Evolutionary conservation across 331 rosid genomes (phyloP).

Genomic region (Rosa hybrid): DNA sequence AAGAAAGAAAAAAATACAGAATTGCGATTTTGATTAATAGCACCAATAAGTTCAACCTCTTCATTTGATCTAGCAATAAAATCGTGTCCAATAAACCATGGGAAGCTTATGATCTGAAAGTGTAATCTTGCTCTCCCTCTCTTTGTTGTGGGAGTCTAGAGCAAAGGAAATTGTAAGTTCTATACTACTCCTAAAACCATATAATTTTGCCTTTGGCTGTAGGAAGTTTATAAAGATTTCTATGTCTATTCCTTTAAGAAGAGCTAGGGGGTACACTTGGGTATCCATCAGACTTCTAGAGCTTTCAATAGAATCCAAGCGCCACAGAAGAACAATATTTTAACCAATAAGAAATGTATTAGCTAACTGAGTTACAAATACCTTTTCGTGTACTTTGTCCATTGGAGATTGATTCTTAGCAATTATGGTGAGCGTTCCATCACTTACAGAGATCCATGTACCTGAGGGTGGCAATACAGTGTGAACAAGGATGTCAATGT

Average conservation of each 20-base stretch:
- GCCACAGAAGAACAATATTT: not conserved
- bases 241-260: not conserved
- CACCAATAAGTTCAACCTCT: not conserved
- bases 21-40: not conserved
- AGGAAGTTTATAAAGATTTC: not conserved
- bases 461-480: slow-evolving; percentile 48
- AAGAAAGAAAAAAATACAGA: not conserved
- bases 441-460: slow-evolving; percentile 83
- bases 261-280: not conserved
- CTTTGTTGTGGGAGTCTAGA: not conserved
- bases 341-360: not conserved
- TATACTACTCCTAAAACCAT: not conserved
- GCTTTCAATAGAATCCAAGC: not conserved
- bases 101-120: not conserved
- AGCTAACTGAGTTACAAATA: slow-evolving; percentile 26
- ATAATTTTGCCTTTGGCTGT: not conserved
- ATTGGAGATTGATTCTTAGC: slow-evolving; percentile 80
- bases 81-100: not conserved
- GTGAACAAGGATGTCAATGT: slow-evolving; percentile 13
- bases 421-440: slow-evolving; percentile 79
- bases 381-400: slow-evolving; percentile 85
- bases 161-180: not conserved
- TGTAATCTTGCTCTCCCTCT: not conserved
- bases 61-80: not conserved
- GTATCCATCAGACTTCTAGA: not conserved